Evolutionary conservation across 176 grass and related monocot species (phyloP).

Genomic region (Oryza rufipogon): DNA sequence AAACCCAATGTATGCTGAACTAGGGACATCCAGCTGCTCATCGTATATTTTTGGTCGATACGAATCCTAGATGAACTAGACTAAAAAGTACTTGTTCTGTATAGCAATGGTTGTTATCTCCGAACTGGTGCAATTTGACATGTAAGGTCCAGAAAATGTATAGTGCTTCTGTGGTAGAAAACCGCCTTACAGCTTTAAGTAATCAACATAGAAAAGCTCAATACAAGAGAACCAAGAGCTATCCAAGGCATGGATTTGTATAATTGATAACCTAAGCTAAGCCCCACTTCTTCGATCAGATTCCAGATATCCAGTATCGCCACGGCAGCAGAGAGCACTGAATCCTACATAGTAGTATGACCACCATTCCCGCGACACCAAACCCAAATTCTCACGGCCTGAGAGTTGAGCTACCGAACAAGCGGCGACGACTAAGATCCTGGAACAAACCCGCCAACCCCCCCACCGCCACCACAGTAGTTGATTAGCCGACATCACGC

Average conservation of each 20-base stretch:
- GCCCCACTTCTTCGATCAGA: background rate
- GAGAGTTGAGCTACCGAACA: background rate
- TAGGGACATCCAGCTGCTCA: background rate
- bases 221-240: background rate
- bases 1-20: background rate
- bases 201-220: background rate
- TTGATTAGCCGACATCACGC: background rate
- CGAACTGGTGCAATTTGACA: constrained; percentile 4
- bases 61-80: background rate
- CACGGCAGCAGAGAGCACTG: background rate
- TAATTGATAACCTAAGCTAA: background rate
- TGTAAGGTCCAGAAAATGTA: background rate
- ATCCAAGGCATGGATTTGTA: background rate
- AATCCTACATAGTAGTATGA: background rate
- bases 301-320: background rate
- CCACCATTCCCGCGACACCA: constrained; percentile 6
- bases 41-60: background rate
- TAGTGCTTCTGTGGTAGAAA: background rate
- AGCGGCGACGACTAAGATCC: constrained; percentile 24
- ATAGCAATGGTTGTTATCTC: constrained; percentile 11
- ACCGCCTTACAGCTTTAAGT: background rate
- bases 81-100: background rate
- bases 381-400: background rate
- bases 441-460: background rate
- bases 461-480: background rate